Evolutionary conservation across 768 basidiomycete genomes (phyloP), one percentile per base, ranked within the genome.

Genomic region (Hygrocybe punicea): DNA sequence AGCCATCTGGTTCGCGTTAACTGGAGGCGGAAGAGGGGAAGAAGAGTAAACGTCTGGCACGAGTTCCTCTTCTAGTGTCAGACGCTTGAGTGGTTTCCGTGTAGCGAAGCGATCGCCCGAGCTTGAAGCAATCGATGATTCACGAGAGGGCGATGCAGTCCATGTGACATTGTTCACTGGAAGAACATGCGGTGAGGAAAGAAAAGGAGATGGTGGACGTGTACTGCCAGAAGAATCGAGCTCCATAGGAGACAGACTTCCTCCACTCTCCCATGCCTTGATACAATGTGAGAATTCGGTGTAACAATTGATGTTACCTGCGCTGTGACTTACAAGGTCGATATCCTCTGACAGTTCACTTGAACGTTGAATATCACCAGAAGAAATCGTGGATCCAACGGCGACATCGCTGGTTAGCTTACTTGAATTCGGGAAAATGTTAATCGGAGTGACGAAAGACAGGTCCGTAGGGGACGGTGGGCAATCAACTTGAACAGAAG

Each of bases 161-260:
- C n/a, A n/a, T 9, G n/a, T 34, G 36, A 11, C n/a, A n/a, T n/a
- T n/a, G n/a, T n/a, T 48, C 33, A 40, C 44, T 13, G 37, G 21
- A 25, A 51, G 49, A 8, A 44, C 39, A 24, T 33, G 29, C 19
- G 49, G 29, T 7, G 58, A 37, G 53, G 29, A 29, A 4, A 29
- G 29, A 29, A 29, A 29, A 29, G 29, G 29, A 4, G 29, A 51
- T 17, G 17, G 49, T 40, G 16, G 36, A 4, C 76, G 74, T 9
- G 75, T 75, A 58, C 72, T 76, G 16, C 71, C 60, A 6, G 76
- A 66, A 6, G 82, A 82, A 60, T 80, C 83, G 42, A 85, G 73
- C 54, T 85, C 85, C 83, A 84, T 84, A 1, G 82, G 83, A 48
- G 83, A 82, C 46, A 82, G 70, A 67, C 80, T 85, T 56, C 81